These are phyloP conservation scores for Peronospora destructor DNA, from an alignment of 352 stramenopile genomes.

Conservation along the genomic window DNA sequence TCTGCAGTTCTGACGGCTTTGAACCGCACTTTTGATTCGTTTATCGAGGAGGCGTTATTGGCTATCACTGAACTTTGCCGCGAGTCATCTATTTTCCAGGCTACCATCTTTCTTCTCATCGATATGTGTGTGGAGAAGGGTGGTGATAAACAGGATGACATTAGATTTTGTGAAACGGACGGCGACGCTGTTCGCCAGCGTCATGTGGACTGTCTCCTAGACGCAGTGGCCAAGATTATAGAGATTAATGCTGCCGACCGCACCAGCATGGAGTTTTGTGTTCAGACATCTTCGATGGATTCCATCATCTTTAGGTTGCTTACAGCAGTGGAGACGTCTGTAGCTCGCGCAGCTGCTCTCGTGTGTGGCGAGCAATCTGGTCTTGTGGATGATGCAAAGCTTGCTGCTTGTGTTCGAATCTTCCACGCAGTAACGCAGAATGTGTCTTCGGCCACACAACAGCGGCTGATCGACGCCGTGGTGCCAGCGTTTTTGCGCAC, in stretches of 20 bases:
- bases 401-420: slow-evolving; percentile 51
- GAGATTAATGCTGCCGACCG: slow-evolving; percentile 65
- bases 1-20: slow-evolving; percentile 44
- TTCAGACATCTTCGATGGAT: slow-evolving; percentile 30
- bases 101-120: slow-evolving; percentile 68
- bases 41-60: slow-evolving; percentile 63
- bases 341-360: slow-evolving; percentile 30
- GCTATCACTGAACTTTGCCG: slow-evolving; percentile 71
- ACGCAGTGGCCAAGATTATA: slow-evolving; percentile 75
- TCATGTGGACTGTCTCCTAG: slow-evolving; percentile 47
- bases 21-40: slow-evolving; percentile 42
- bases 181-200: slow-evolving; percentile 25
- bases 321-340: slow-evolving; percentile 51
- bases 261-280: slow-evolving; percentile 79
- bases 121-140: slow-evolving; percentile 41
- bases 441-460: slow-evolving; percentile 51
- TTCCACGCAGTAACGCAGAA: slow-evolving; percentile 77
- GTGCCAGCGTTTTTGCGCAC: slow-evolving; percentile 56
- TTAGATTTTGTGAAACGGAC: slow-evolving; percentile 33
- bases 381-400: slow-evolving; percentile 34
- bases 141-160: slow-evolving; percentile 11
- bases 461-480: slow-evolving; percentile 49
- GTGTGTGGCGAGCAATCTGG: slow-evolving; percentile 3
- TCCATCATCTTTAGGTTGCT: slow-evolving; percentile 65
- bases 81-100: slow-evolving; percentile 71